Evolutionary conservation across 192 early-diverging fungal genomes (phyloP).

Genomic region (Lunasporangiospora selenospora): DNA sequence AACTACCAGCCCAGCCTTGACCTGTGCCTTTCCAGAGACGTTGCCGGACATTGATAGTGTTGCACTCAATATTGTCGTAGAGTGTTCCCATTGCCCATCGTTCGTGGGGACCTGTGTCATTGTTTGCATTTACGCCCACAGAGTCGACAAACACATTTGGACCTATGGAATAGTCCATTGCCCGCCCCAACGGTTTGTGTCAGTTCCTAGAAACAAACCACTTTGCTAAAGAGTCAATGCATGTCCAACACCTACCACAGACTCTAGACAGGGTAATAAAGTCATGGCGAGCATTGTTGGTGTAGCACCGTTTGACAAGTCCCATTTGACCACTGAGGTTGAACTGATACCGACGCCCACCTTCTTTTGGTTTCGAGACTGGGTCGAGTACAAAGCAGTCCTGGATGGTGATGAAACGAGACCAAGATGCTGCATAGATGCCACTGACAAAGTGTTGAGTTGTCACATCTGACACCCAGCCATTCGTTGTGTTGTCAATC

Average conservation of each 20-base stretch:
- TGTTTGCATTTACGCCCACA: conserved; percentile 10
- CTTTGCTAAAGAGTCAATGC: neutral
- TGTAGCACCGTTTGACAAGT: conserved; percentile 14
- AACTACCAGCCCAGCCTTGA: conserved; percentile 23
- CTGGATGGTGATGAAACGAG: conserved; percentile 15
- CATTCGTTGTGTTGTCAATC: conserved; percentile 3
- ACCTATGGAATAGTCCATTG: neutral
- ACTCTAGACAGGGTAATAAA: conserved; percentile 12
- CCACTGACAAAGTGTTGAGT: conserved; percentile 18
- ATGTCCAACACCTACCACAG: conserved; percentile 8
- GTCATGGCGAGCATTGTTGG: conserved; percentile 20
- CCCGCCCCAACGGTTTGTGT: too few relatives aligned
- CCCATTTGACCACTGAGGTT: conserved; percentile 19
- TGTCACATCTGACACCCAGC: conserved; percentile 18
- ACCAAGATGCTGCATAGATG: conserved; percentile 13
- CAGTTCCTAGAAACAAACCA: neutral
- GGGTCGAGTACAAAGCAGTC: conserved; percentile 15
- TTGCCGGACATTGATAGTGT: conserved; percentile 15
- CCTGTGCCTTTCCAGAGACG: conserved; percentile 16
- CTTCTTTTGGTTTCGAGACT: conserved; percentile 14
- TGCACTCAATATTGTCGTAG: conserved; percentile 20
- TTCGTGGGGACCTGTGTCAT: conserved; percentile 23
- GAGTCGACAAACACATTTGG: conserved; percentile 24
- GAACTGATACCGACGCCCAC: conserved; percentile 18
- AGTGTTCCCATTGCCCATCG: conserved; percentile 20